Percentiles rank a stretch among this genome's conserved stretches.
These are phyloP conservation scores for Claviceps africana DNA, from an alignment of 2,329 filamentous ascomycete genomes.

Conservation along the genomic window DNA sequence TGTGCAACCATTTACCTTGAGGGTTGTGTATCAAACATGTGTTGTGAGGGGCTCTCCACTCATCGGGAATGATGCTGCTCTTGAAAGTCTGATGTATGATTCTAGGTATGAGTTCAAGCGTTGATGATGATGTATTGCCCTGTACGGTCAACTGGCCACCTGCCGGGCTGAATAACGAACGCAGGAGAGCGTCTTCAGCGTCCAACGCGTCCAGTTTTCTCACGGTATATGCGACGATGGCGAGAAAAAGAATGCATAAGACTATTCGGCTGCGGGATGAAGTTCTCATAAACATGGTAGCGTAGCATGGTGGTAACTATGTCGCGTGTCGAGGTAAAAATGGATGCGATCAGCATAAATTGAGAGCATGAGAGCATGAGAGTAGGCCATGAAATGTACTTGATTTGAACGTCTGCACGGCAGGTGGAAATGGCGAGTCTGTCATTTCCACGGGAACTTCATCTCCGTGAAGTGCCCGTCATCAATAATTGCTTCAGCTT, in stretches of 20 bases:
- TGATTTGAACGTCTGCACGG: neutral
- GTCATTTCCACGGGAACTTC: neutral
- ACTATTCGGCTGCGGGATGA: neutral
- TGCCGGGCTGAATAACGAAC: neutral
- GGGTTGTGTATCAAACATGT: neutral
- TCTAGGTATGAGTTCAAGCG: neutral
- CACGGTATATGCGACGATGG: neutral
- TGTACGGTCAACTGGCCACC: neutral
- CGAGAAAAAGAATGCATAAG: neutral
- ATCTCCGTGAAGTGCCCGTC: neutral
- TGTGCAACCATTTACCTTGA: neutral
- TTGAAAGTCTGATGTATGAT: conserved; percentile 4
- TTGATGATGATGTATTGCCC: neutral
- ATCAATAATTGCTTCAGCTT: neutral
- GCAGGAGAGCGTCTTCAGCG: neutral
- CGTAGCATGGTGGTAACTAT: neutral
- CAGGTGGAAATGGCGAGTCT: neutral
- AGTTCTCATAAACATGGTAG: neutral
- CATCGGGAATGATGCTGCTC: neutral
- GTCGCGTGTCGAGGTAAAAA: neutral
- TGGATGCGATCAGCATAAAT: neutral
- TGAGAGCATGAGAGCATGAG: no score
- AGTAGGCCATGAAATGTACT: neutral
- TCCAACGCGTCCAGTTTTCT: neutral
- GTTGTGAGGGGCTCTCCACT: neutral